These are phyloP conservation scores for Colletotrichum plurivorum DNA, from an alignment of 2,329 filamentous ascomycete genomes.

Conservation along the genomic window DNA sequence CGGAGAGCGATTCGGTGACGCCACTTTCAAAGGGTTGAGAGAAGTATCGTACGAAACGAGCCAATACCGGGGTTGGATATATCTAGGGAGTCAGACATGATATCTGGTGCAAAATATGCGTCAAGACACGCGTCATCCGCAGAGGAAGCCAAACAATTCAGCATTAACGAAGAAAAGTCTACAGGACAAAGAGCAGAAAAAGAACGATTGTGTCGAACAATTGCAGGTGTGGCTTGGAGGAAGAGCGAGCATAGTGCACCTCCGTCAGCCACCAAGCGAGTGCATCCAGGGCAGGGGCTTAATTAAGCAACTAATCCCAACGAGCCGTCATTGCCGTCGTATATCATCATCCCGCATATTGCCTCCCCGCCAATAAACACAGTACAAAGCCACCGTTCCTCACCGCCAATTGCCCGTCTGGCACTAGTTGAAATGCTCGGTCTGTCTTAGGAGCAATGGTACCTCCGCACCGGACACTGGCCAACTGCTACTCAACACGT, in stretches of 20 bases:
- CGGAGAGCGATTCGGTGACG: no score
- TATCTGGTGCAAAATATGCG: no score
- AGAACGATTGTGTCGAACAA: neutral
- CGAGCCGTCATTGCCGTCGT: constrained; percentile 26
- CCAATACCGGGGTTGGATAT: no score
- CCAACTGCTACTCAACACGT: no score
- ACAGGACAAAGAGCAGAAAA: no score
- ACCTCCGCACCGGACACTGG: no score
- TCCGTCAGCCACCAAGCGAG: neutral
- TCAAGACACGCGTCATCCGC: no score
- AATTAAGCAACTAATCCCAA: constrained; percentile 8
- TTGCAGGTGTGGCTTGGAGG: neutral
- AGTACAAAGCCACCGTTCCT: constrained; percentile 18
- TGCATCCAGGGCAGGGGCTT: neutral
- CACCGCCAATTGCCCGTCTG: constrained; percentile 25
- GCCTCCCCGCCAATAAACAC: constrained; percentile 7
- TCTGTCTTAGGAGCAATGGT: neutral
- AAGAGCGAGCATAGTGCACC: neutral
- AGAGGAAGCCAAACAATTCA: no score
- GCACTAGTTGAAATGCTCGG: constrained; percentile 28
- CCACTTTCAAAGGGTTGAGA: no score
- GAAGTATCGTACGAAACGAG: no score
- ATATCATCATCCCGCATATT: constrained; percentile 38
- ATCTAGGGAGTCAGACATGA: no score
- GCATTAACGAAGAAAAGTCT: no score